Evolutionary conservation across 2,329 filamentous ascomycete species (phyloP).

Genomic region (Fusarium sulawesiense): DNA sequence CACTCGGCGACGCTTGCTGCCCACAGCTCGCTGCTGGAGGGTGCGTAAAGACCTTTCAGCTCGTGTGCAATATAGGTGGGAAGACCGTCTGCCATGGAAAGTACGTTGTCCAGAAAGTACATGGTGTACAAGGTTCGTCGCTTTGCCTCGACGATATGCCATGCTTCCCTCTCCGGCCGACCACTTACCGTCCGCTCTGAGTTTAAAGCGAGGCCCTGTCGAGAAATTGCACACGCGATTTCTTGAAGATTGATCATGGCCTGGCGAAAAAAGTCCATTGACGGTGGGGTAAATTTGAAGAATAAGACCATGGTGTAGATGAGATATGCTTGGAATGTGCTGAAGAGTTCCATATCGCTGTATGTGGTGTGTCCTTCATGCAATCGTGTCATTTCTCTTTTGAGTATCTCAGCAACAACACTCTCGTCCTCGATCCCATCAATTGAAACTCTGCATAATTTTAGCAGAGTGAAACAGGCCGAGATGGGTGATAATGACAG

Average conservation of each 20-base stretch:
- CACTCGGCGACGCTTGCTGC: too few species aligned
- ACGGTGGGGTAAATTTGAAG: conserved; percentile 49
- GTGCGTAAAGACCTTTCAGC: too few species aligned
- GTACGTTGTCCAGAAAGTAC: conserved; percentile 42
- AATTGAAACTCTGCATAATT: conserved; percentile 53
- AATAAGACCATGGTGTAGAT: conserved; percentile 63
- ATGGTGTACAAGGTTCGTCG: conserved; percentile 62
- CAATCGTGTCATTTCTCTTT: conserved; percentile 57
- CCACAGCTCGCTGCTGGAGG: too few species aligned
- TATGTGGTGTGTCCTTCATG: conserved; percentile 45
- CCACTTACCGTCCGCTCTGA: conserved; percentile 52
- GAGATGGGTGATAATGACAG: conserved; percentile 49
- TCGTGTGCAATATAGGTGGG: too few species aligned
- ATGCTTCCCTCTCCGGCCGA: conserved; percentile 63
- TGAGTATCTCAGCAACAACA: conserved; percentile 50
- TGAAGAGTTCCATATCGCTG: conserved; percentile 51
- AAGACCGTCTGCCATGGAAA: too few species aligned
- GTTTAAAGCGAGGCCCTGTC: conserved; percentile 56
- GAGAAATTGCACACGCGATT: conserved; percentile 32
- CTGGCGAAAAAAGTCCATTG: conserved; percentile 51
- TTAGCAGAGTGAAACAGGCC: conserved; percentile 55
- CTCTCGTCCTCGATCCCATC: conserved; percentile 47
- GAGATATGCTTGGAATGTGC: conserved; percentile 64
- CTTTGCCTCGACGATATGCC: conserved; percentile 65
- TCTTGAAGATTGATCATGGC: conserved; percentile 63